Evolutionary conservation across 371 early-diverging fungal species (phyloP), one percentile per base, ranked within the genome.

Genomic region (Mucor sp.): DNA sequence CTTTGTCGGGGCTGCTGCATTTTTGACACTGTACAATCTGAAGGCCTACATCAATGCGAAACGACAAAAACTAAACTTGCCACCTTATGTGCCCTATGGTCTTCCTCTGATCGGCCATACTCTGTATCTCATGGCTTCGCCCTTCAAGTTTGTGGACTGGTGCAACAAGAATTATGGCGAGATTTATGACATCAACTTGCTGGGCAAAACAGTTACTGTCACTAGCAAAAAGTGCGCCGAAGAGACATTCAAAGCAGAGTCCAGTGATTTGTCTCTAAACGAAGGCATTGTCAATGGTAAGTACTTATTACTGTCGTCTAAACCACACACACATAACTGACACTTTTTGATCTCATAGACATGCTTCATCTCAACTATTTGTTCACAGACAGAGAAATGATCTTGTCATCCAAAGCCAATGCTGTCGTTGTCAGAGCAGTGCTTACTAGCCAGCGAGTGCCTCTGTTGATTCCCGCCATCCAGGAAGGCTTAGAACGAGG

Each of bases 81-180:
- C 81, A 14, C 81, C 79, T 15, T 70, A 63, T 17, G 77, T 76
- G 14, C 70, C 71, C 43, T 81, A 71, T 47, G 56, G 68, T 21
- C 43, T 78, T 6, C 81, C 81, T 15, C 17, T 81, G 0, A 1
- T 78, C n/a, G 81, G 79, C 12, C 81, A 81, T 44, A 66, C 74
- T 7, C 58, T 76, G 8, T 78, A 78, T 37, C 14, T 78, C 21
- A 43, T 69, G 15, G 27, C 56, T n/a, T 62, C 65, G 9, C 30
- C 70, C 17, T 41, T 64, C 14, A 63, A 68, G 21, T 81, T 81
- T 61, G 25, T 78, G 2, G 77, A 81, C 48, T 78, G 76, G 75
- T 81, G 81, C 33, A 48, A 50, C 11, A n/a, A 32, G 9, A 76
- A 57, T 4, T 78, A 81, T 41, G 81, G 78, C 14, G 79, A 81